Conservation (phyloP, 1,139 yeast species). For the Candida tetrigidarum region DNA sequence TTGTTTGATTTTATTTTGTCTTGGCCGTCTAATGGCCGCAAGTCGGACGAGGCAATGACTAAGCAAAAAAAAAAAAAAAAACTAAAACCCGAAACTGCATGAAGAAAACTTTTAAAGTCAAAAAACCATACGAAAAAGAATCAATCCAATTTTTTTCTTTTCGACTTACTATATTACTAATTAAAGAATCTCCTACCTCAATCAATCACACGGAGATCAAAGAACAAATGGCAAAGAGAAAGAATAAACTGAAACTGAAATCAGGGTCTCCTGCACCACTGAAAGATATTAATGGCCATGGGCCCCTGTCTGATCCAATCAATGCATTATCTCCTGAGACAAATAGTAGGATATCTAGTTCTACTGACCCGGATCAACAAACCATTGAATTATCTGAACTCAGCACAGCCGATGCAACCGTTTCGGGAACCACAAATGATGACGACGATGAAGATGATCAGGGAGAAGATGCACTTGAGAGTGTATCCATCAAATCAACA, state of each 20-base stretch:
- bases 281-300: not conserved
- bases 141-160: not conserved
- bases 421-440: conserved; percentile 2
- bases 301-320: too few species aligned
- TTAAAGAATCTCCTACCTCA: not conserved
- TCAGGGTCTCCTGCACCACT: conserved; percentile 1
- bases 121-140: not conserved
- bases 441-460: not conserved
- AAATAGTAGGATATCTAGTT: not conserved
- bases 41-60: not conserved
- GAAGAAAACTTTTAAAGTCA: not conserved
- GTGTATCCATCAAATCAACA: conserved; percentile 30
- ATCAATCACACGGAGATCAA: conserved; percentile 1
- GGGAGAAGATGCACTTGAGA: conserved; percentile 6
- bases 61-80: conserved; percentile 4
- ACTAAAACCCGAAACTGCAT: too few species aligned
- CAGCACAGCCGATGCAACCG: not conserved
- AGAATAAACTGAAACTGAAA: conserved; percentile 5
- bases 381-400: conserved; percentile 6
- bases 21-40: not conserved
- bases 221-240: not conserved
- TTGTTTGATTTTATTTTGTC: too few species aligned
- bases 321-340: not conserved
- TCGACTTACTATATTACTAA: not conserved
- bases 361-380: not conserved